These are phyloP conservation scores for Aspergillus sp. DNA, from an alignment of 2,329 filamentous ascomycete genomes.

Conservation along the genomic window DNA sequence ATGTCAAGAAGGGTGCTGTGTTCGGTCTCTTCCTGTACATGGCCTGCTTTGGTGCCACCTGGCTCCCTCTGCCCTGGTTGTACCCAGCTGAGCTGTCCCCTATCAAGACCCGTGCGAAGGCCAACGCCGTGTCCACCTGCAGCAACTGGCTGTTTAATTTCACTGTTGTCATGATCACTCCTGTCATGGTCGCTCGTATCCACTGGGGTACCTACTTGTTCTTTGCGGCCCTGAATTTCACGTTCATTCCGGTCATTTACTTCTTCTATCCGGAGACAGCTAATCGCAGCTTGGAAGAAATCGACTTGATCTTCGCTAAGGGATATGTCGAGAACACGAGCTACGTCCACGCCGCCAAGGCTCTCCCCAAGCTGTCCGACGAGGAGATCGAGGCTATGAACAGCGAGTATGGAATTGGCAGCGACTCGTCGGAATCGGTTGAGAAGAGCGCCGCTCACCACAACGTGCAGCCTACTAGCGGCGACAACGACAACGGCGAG, in stretches of 20 bases:
- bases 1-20: slow-evolving; percentile 32
- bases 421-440: slow-evolving; percentile 1
- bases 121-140: slow-evolving; percentile 47
- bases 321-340: slow-evolving; percentile 35
- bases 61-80: slow-evolving; percentile 55
- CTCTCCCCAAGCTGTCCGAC: slow-evolving; percentile 27
- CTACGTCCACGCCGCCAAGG: slow-evolving; percentile 26
- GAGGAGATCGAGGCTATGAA: slow-evolving; percentile 29
- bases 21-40: slow-evolving; percentile 63
- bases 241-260: slow-evolving; percentile 46
- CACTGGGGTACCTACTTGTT: slow-evolving; percentile 39
- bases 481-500: no score
- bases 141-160: slow-evolving; percentile 52
- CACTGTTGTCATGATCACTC: slow-evolving; percentile 45
- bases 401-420: slow-evolving; percentile 22
- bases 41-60: slow-evolving; percentile 59
- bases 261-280: slow-evolving; percentile 49
- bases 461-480: no score
- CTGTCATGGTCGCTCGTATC: slow-evolving; percentile 33
- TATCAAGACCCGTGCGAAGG: slow-evolving; percentile 48
- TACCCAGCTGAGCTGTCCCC: slow-evolving; percentile 47
- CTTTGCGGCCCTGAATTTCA: slow-evolving; percentile 34
- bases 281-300: slow-evolving; percentile 37
- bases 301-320: slow-evolving; percentile 40
- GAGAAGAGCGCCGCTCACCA: not conserved